Evolutionary conservation across 306 rosid genomes (phyloP).

Genomic region (Prunus davidiana): DNA sequence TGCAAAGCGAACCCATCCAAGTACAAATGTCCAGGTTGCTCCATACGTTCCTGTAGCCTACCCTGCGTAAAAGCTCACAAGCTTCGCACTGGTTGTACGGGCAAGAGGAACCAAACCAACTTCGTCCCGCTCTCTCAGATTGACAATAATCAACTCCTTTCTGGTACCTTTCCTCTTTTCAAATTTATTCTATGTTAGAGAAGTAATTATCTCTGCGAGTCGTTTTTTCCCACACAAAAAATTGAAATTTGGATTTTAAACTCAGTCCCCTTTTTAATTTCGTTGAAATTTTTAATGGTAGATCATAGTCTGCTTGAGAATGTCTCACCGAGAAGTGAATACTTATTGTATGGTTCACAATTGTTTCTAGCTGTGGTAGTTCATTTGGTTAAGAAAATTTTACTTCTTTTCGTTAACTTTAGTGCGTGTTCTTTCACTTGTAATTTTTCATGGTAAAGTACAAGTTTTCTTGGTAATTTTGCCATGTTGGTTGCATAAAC

Average conservation of each 20-base stretch:
- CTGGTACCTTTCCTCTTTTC: constrained; percentile 49
- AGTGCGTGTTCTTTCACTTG: neutral
- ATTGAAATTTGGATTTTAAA: neutral
- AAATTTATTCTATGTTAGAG: neutral
- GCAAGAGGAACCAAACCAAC: constrained; percentile 62
- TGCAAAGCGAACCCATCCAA: constrained; percentile 65
- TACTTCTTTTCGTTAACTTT: neutral
- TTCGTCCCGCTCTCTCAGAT: constrained; percentile 77
- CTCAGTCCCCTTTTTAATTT: neutral
- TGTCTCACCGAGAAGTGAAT: no score
- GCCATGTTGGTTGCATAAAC: neutral
- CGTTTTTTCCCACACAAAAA: no score
- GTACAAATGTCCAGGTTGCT: constrained; percentile 88
- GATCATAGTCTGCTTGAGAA: no score
- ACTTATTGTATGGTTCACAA: no score
- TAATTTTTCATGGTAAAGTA: neutral
- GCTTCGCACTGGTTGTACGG: constrained; percentile 61
- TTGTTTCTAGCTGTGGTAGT: no score
- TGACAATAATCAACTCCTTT: constrained; percentile 56
- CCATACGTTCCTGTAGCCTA: constrained; percentile 72
- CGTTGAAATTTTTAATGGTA: neutral
- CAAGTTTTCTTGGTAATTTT: neutral
- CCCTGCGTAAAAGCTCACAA: constrained; percentile 87
- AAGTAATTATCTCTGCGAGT: no score
- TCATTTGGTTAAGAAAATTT: no score